Base-by-base conservation (phyloP, 106 monocot species). In the Triglochin maritima region DNA sequence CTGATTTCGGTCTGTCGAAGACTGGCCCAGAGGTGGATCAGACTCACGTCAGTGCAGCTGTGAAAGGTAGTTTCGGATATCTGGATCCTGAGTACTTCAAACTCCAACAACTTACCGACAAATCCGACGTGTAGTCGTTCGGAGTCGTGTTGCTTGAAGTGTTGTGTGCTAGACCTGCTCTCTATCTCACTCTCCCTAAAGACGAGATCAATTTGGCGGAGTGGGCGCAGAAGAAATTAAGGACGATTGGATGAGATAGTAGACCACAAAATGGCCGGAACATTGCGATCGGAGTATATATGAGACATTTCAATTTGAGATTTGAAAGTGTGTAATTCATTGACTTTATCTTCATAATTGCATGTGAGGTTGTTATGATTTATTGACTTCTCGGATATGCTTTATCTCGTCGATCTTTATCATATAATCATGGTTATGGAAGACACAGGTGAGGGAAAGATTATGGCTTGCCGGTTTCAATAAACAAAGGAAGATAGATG, bases 1-100 rank as follows among this genome's bases (percentile, higher is more conserved):
- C 67, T 6, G 74, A 75, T 51, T 75, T 67, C 29, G 74, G 74
- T 0, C 67, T 75, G 1, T 75, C 49, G 14, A 47, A 53, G 48
- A 12, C 44, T 41, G 47, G 43, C 10, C 67, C 67, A 2, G 29
- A 29, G 29, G 3, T 53, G 42, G 44, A 54, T 7, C 5, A 67
- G 12, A 43, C 6, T 3, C 67, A 53, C 41, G 67, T 55, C 5
- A 53, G 53, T 10, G 42, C 67, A 0, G 4, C 53, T 16, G 66
- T 66, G 50, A 15, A 29, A 41, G 66, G 66, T 6, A 66, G 52
- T 10, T 10, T 66, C 8, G 66, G 66, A 7, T 66, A 66, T 29
- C 13, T 66, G 50, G 66, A 66, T 53, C 66, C 66, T 4, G 66
- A 66, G 29, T 66, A 66, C 66, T 7, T 66, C 9, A 16, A 52